Evolutionary conservation across 805 yeast genomes (phyloP).

Genomic region (Ogataea zsoltii): DNA sequence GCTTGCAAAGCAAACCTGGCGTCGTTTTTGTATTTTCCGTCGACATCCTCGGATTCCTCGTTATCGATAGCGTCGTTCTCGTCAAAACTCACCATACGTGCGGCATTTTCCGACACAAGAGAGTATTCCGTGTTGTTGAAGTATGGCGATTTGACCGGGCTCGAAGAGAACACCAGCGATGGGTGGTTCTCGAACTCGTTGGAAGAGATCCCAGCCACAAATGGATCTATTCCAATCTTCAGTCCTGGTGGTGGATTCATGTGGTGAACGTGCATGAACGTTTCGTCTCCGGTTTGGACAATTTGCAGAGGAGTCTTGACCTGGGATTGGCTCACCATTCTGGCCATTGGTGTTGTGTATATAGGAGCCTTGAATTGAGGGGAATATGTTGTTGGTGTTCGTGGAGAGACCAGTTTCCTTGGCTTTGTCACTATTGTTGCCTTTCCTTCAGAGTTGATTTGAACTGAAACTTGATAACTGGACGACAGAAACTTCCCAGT

Average conservation of each 20-base stretch:
- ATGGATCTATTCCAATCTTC: constrained; percentile 31
- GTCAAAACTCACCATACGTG: constrained; percentile 10
- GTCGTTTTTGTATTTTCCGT: constrained; percentile 19
- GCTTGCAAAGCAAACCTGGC: constrained; percentile 32
- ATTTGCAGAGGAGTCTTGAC: constrained; percentile 4
- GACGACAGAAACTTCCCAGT: constrained; percentile 18
- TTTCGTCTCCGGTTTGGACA: constrained; percentile 5
- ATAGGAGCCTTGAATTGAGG: constrained; percentile 15
- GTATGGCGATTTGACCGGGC: constrained; percentile 15
- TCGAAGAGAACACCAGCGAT: constrained; percentile 2
- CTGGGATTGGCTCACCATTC: constrained; percentile 1
- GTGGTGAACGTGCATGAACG: constrained; percentile 5
- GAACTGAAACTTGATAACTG: constrained; percentile 24
- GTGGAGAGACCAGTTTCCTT: constrained; percentile 12
- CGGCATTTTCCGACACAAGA: not conserved
- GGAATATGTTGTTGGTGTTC: constrained; percentile 18
- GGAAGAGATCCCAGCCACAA: constrained; percentile 29
- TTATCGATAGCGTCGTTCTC: constrained; percentile 2
- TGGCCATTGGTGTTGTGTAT: constrained; percentile 4
- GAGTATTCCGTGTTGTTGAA: constrained; percentile 8
- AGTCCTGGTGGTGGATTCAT: constrained; percentile 26
- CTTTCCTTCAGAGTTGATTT: constrained; percentile 28
- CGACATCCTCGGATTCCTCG: constrained; percentile 6
- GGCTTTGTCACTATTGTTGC: constrained; percentile 32
- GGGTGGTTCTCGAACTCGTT: constrained; percentile 29